Conservation (phyloP, 176 grass and related monocot species). For the Alloteropsis semialata region DNA sequence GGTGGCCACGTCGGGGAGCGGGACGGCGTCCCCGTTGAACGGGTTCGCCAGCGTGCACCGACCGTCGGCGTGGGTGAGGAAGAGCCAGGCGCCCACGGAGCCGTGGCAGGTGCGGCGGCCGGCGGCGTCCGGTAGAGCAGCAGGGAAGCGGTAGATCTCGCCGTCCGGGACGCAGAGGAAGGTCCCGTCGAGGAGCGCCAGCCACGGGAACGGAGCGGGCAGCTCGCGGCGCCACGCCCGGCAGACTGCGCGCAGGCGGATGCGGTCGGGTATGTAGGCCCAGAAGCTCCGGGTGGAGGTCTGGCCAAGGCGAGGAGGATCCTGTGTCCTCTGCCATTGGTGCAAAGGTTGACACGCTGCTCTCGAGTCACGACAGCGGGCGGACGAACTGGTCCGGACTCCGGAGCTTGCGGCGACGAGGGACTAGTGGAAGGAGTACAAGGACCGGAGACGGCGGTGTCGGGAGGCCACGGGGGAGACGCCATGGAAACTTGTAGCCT, state of each 20-base stretch:
- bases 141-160: background rate
- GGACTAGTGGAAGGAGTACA: no score
- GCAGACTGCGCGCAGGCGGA: conserved; percentile 13
- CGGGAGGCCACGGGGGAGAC: no score
- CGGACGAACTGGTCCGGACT: background rate
- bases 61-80: background rate
- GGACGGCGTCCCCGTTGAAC: background rate
- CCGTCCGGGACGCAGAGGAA: conserved; percentile 12
- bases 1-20: background rate
- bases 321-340: background rate
- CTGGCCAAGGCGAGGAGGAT: background rate
- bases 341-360: background rate
- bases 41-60: background rate
- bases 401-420: background rate
- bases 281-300: background rate
- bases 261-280: background rate
- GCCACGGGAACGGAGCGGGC: conserved; percentile 1
- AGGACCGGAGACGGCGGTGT: no score
- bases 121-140: background rate
- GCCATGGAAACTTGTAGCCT: no score
- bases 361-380: no score
- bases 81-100: conserved; percentile 8
- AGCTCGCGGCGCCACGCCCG: background rate
- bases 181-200: background rate
- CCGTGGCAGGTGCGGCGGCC: background rate